Conservation (phyloP, 2,329 filamentous ascomycete species). For the Colletotrichum siamense region DNA sequence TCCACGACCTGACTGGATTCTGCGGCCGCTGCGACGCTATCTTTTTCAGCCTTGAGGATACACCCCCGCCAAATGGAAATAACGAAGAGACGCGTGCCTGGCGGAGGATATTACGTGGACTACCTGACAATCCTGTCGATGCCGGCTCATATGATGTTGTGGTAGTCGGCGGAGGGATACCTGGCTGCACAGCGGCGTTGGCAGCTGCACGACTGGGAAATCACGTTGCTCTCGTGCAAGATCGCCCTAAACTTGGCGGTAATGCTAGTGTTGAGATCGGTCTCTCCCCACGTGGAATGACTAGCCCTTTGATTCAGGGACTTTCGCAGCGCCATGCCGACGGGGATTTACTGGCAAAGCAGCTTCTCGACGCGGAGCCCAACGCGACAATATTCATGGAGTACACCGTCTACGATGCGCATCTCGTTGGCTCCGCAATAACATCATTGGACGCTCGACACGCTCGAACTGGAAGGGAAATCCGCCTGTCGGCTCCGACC, state of each 20-base stretch:
- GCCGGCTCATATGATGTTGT: background rate
- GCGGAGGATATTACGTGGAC: background rate
- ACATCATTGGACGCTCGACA: background rate
- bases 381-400: background rate
- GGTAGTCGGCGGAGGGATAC: background rate
- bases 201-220: background rate
- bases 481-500: background rate
- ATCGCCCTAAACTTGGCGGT: background rate
- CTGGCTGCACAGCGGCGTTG: background rate
- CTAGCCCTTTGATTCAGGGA: background rate
- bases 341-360: background rate
- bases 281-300: background rate
- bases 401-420: background rate
- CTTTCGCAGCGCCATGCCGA: background rate
- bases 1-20: background rate
- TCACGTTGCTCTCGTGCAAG: background rate
- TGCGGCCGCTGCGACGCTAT: fast-evolving
- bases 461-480: background rate
- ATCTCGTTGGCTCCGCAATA: background rate
- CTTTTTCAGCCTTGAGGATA: background rate
- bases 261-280: background rate
- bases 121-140: background rate
- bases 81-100: background rate
- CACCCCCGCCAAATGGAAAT: background rate
- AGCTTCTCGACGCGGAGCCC: background rate